Conservation (phyloP, 768 basidiomycete species). For the Lactarius hatsudake region DNA sequence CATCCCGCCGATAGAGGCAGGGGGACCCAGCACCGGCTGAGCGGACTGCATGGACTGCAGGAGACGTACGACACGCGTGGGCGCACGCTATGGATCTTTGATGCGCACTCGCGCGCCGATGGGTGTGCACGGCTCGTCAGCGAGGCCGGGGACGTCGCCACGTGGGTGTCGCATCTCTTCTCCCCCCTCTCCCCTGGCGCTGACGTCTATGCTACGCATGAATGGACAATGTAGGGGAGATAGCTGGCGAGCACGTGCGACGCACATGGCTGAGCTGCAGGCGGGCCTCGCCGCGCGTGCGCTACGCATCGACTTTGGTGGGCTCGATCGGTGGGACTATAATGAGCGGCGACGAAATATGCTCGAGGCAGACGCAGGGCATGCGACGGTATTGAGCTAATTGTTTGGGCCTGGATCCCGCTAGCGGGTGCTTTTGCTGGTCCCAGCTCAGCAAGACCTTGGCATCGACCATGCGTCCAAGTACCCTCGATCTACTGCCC, state of each 20-base stretch:
- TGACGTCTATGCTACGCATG: neutral
- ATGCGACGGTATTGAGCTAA: neutral
- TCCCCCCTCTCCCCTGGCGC: neutral
- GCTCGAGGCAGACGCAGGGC: constrained; percentile 43
- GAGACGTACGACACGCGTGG: constrained; percentile 59
- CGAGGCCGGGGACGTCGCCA: constrained; percentile 55
- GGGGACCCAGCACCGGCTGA: constrained; percentile 52
- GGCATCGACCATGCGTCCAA: too few species aligned
- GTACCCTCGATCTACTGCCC: too few species aligned
- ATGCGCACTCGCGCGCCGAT: constrained; percentile 60
- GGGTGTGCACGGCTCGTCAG: constrained; percentile 66
- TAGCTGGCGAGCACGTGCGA: constrained; percentile 73
- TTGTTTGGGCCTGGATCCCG: neutral
- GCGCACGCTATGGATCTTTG: constrained; percentile 73
- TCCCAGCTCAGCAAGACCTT: too few species aligned
- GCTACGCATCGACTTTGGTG: constrained; percentile 74
- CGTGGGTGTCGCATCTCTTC: constrained; percentile 45
- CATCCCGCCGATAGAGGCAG: constrained; percentile 33
- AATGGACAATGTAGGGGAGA: constrained; percentile 52
- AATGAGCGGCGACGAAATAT: constrained; percentile 61
- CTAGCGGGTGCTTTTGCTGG: neutral
- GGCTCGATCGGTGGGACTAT: constrained; percentile 70
- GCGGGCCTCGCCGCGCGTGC: constrained; percentile 57
- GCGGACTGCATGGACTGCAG: constrained; percentile 64
- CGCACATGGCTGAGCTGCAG: constrained; percentile 72